A percentile compares a stretch with the other conserved stretches of the same genome.
These are phyloP conservation scores for Lanmaoa pseudosensibilis DNA, from an alignment of 768 basidiomycete species.

Conservation along the genomic window DNA sequence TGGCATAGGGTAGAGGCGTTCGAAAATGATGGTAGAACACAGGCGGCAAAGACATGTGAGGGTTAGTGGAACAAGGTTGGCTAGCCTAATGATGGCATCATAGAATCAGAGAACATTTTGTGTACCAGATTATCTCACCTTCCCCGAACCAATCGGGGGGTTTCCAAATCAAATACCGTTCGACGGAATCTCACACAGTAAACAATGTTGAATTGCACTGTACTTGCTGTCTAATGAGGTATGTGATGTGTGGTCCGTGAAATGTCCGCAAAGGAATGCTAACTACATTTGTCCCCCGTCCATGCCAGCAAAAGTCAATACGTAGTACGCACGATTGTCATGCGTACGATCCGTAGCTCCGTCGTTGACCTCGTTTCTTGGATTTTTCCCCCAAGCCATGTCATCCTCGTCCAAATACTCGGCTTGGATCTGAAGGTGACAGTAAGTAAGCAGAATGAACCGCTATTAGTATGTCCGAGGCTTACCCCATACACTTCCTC, in stretches of 20 bases:
- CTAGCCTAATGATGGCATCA: neutral
- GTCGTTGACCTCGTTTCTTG: conserved; percentile 4
- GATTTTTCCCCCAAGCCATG: conserved; percentile 27
- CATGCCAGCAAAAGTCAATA: neutral
- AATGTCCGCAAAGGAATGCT: neutral
- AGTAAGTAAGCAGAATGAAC: neutral
- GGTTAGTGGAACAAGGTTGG: neutral
- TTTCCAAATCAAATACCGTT: neutral
- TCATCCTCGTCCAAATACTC: conserved; percentile 29
- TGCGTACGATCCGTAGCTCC: neutral
- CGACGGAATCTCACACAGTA: neutral
- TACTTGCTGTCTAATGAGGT: neutral
- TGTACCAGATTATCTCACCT: neutral
- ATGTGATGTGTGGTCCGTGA: neutral
- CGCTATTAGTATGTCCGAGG: neutral
- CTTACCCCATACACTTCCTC: conserved; percentile 23
- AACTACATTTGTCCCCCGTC: neutral
- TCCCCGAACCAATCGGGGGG: neutral
- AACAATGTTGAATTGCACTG: neutral
- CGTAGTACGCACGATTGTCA: neutral
- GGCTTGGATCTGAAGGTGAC: conserved; percentile 17
- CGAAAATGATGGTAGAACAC: conserved; percentile 77
- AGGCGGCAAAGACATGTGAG: conserved; percentile 47
- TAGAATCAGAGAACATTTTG: neutral
- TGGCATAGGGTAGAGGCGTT: conserved; percentile 74